A percentile compares a stretch with the other conserved stretches of the same genome.
Evolutionary conservation across 108 stramenopile genomes (phyloP).

Genomic region (Asterionellopsis glacialis): DNA sequence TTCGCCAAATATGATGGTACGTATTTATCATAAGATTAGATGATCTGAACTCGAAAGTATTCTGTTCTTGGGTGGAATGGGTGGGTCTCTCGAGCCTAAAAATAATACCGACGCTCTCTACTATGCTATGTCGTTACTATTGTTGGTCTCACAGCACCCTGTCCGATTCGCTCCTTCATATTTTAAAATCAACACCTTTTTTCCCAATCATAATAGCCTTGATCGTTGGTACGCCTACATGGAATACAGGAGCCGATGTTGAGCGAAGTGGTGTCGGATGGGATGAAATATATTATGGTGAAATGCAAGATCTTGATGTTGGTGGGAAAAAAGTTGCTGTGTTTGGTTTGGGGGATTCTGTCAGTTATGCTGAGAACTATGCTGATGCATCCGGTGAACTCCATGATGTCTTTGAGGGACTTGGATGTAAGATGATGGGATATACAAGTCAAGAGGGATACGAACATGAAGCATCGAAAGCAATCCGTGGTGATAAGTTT

Average conservation of each 20-base stretch:
- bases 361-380: conserved; percentile 76
- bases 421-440: conserved; percentile 79
- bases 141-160: too few species aligned
- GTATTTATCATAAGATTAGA: too few species aligned
- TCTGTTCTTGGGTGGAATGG: too few species aligned
- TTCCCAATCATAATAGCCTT: conserved; percentile 21
- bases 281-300: conserved; percentile 83
- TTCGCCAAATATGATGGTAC: conserved; percentile 55
- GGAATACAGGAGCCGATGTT: conserved; percentile 71
- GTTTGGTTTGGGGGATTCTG: conserved; percentile 82
- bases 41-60: too few species aligned
- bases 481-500: conserved; percentile 79
- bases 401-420: conserved; percentile 74
- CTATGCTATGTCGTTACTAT: too few species aligned
- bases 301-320: conserved; percentile 50
- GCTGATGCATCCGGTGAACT: conserved; percentile 88
- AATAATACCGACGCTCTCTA: too few species aligned
- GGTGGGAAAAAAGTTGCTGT: conserved; percentile 83
- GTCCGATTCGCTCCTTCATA: too few species aligned
- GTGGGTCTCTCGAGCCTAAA: too few species aligned
- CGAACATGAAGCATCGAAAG: conserved; percentile 75
- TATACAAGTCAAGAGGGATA: conserved; percentile 76
- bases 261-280: conserved; percentile 87
- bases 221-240: conserved; percentile 69
- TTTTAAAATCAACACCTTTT: too few species aligned